A percentile compares a stretch with the other conserved stretches of the same genome.
Conservation (phyloP, 805 yeast species). For the Starmerella potacharoeniae region DNA sequence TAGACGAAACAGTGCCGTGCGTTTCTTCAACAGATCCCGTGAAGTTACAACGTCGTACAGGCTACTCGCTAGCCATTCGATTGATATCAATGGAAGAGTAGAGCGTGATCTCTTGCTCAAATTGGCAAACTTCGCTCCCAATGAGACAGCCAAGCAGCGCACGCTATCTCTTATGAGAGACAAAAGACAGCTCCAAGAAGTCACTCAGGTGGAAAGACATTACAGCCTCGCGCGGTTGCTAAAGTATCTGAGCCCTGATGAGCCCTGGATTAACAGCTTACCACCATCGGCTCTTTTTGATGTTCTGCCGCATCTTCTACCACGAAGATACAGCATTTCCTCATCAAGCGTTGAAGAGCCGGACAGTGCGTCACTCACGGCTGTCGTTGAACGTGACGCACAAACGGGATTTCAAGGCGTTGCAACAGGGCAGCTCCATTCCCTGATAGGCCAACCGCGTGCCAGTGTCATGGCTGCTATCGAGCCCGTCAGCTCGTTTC, state of each 20-base stretch:
- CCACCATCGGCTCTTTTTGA: constrained; percentile 56
- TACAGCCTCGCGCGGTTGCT: constrained; percentile 44
- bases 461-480: background rate
- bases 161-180: constrained; percentile 40
- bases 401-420: constrained; percentile 16
- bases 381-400: constrained; percentile 50
- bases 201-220: background rate
- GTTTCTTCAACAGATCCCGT: constrained; percentile 41
- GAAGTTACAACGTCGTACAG: constrained; percentile 48
- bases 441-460: background rate
- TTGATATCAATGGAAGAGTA: constrained; percentile 70
- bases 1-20: constrained; percentile 34
- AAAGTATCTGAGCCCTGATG: constrained; percentile 42
- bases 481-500: constrained; percentile 65
- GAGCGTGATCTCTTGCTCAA: constrained; percentile 60
- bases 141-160: constrained; percentile 33
- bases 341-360: constrained; percentile 64
- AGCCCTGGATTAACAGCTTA: constrained; percentile 54
- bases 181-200: constrained; percentile 36
- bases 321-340: constrained; percentile 78
- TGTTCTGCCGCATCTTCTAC: constrained; percentile 54
- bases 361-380: constrained; percentile 56
- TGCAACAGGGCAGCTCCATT: constrained; percentile 17
- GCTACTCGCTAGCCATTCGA: constrained; percentile 56
- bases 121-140: constrained; percentile 63